Evolutionary conservation across 768 basidiomycete genomes (phyloP).

Genomic region (Galerina marginata): DNA sequence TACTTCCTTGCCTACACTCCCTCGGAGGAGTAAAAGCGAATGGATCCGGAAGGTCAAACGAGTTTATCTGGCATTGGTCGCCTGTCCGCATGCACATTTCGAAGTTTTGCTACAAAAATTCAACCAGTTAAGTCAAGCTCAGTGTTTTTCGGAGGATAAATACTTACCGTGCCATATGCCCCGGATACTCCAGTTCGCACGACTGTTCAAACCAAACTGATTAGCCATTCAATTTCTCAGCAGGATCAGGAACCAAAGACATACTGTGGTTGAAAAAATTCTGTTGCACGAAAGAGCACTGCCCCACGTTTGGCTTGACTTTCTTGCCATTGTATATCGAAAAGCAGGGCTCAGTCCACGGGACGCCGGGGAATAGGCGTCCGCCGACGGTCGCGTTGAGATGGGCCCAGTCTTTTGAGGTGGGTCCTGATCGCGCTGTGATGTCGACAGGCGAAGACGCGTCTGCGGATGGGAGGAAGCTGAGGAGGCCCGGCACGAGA

Average conservation of each 20-base stretch:
- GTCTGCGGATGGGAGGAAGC: background rate
- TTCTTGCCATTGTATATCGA: slow-evolving; percentile 20
- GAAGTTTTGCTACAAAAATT: slow-evolving; percentile 43
- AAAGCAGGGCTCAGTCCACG: slow-evolving; percentile 29
- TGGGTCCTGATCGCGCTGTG: background rate
- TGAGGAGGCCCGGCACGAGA: background rate
- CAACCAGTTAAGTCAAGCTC: background rate
- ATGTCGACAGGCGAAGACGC: too few species aligned
- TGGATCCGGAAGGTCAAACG: slow-evolving; percentile 34
- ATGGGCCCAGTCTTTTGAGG: background rate
- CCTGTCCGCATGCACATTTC: slow-evolving; percentile 56
- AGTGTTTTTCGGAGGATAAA: background rate
- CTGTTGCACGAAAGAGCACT: slow-evolving; percentile 20
- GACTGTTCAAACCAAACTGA: slow-evolving; percentile 5
- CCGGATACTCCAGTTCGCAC: slow-evolving; percentile 18
- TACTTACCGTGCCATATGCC: slow-evolving; percentile 12
- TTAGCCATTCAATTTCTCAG: background rate
- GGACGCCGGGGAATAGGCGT: slow-evolving; percentile 18
- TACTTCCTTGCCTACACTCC: slow-evolving; percentile 45
- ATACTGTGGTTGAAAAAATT: slow-evolving; percentile 25
- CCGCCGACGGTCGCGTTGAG: slow-evolving; percentile 27
- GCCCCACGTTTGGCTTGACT: slow-evolving; percentile 10
- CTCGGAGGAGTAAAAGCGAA: slow-evolving; percentile 30
- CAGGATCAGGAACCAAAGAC: background rate
- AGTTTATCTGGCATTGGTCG: slow-evolving; percentile 55